A percentile compares a stretch with the other conserved stretches of the same genome.
Evolutionary conservation across 164 flowering plant species (phyloP).

Genomic region (Magnolia officinalis): DNA sequence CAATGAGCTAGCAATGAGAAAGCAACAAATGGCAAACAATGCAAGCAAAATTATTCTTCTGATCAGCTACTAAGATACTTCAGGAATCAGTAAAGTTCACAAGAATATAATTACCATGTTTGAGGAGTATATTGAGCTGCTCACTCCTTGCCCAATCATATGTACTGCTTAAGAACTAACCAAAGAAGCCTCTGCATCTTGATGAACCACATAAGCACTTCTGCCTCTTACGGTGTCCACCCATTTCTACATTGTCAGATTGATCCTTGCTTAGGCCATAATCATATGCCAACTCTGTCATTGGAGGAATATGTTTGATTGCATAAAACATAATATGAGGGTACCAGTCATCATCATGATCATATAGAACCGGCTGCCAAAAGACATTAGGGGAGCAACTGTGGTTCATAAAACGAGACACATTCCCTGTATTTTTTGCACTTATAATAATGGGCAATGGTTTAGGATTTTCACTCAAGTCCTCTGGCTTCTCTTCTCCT

Average conservation of each 20-base stretch:
- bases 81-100: neutral
- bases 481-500: conserved; percentile 22
- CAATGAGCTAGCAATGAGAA: neutral
- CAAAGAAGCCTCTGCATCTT: conserved; percentile 48
- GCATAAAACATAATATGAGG: conserved; percentile 66
- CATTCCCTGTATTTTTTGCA: conserved; percentile 60
- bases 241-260: neutral
- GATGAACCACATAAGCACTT: conserved; percentile 43
- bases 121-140: neutral
- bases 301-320: conserved; percentile 59
- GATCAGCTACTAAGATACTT: neutral
- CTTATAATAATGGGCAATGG: conserved; percentile 37
- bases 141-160: neutral
- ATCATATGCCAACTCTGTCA: conserved; percentile 67
- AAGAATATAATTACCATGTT: conserved; percentile 14
- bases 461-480: conserved; percentile 17
- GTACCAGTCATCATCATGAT: conserved; percentile 27
- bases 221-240: conserved; percentile 24
- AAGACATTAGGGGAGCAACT: conserved; percentile 70
- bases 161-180: conserved; percentile 16
- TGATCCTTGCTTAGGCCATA: conserved; percentile 41
- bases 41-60: neutral
- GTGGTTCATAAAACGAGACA: conserved; percentile 79
- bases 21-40: neutral
- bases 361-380: conserved; percentile 61